Evolutionary conservation across 805 yeast species (phyloP).

Genomic region (Candida awuae): DNA sequence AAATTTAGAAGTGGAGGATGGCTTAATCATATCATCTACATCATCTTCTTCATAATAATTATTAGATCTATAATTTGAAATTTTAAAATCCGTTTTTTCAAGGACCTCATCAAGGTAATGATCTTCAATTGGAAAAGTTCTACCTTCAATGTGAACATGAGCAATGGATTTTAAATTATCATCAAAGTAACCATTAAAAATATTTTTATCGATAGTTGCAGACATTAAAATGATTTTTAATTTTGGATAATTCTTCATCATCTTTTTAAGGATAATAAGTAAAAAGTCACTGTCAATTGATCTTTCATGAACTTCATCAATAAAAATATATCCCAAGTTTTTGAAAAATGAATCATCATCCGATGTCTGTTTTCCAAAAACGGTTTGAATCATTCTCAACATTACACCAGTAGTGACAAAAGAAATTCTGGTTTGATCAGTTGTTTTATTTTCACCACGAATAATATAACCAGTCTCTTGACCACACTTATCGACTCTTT

Average conservation of each 20-base stretch:
- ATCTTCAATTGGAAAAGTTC: slow-evolving; percentile 88
- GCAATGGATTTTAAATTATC: slow-evolving; percentile 30
- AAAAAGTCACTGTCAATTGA: slow-evolving; percentile 86
- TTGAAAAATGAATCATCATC: slow-evolving; percentile 36
- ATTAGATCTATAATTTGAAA: slow-evolving; percentile 21
- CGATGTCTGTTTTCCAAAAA: slow-evolving; percentile 24
- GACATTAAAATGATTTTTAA: slow-evolving; percentile 80
- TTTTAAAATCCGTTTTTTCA: slow-evolving; percentile 46
- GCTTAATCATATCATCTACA: slow-evolving; percentile 36
- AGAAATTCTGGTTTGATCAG: slow-evolving; percentile 57
- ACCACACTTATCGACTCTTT: slow-evolving; percentile 58
- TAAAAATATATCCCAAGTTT: slow-evolving; percentile 59
- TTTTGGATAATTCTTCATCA: slow-evolving; percentile 42
- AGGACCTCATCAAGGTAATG: slow-evolving; percentile 63
- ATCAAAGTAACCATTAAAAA: slow-evolving; percentile 61
- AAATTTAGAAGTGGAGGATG: slow-evolving; percentile 57
- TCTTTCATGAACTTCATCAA: slow-evolving; percentile 97
- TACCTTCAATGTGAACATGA: slow-evolving; percentile 80
- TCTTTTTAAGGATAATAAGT: slow-evolving; percentile 62
- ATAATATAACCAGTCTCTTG: slow-evolving; percentile 82
- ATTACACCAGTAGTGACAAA: slow-evolving; percentile 92
- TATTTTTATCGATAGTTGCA: slow-evolving; percentile 75
- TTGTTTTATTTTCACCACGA: slow-evolving; percentile 76
- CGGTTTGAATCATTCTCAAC: slow-evolving; percentile 69
- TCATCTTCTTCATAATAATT: slow-evolving; percentile 10